Evolutionary conservation across 371 early-diverging fungal genomes (phyloP).

Genomic region (Gilbertella persicaria): DNA sequence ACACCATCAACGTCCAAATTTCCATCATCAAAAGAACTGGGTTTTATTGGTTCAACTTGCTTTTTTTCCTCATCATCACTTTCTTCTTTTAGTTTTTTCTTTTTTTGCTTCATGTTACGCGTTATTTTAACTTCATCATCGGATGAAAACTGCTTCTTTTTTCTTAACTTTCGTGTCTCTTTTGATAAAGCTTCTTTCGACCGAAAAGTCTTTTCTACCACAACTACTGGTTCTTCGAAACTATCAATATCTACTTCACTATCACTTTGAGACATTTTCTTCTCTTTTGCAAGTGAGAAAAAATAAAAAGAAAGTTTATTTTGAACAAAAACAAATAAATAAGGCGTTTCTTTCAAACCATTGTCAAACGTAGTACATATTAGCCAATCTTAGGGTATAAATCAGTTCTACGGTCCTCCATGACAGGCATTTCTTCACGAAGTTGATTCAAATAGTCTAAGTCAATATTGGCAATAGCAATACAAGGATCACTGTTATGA

Average conservation of each 20-base stretch:
- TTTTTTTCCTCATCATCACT: neutral
- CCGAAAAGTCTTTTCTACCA: neutral
- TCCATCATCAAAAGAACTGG: too few relatives aligned
- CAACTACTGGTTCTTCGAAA: neutral
- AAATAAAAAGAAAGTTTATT: neutral
- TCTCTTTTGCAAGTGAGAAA: neutral
- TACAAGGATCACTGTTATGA: slow-evolving; percentile 26
- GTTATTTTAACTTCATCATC: slow-evolving; percentile 2
- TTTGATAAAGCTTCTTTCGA: neutral
- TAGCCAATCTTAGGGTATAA: slow-evolving; percentile 47
- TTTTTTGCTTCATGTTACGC: neutral
- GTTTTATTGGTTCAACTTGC: too few relatives aligned
- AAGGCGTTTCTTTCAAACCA: neutral
- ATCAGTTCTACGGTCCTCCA: slow-evolving; percentile 68
- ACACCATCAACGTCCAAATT: slow-evolving; percentile 15
- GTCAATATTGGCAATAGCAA: slow-evolving; percentile 72
- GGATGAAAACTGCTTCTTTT: slow-evolving; percentile 10
- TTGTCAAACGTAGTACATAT: neutral
- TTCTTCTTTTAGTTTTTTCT: neutral
- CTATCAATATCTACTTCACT: slow-evolving; percentile 7
- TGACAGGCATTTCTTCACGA: slow-evolving; percentile 75
- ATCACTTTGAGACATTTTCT: slow-evolving; percentile 1
- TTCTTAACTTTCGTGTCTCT: slow-evolving; percentile 19
- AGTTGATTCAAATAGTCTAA: slow-evolving; percentile 59
- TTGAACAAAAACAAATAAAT: neutral